phyloP scores from a whole-genome alignment of 345 rosid genomes.

The Moricandia arvensis region DNA sequence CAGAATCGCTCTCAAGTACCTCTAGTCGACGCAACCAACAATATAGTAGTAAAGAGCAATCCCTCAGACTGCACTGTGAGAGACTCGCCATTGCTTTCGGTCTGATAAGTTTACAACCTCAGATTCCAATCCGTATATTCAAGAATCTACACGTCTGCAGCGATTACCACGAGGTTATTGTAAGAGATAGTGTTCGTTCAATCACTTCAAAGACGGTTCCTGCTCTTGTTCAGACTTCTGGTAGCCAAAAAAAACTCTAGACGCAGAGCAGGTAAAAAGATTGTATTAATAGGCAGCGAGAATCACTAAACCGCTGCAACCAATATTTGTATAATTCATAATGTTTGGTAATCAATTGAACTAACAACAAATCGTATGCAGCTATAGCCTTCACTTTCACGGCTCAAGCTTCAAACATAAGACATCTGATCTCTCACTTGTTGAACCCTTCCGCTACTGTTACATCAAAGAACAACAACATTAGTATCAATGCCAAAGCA shows the following conservation, averaged over 20 bases:
- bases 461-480: conserved; percentile 18
- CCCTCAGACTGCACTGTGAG: conserved; percentile 67
- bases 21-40: conserved; percentile 44
- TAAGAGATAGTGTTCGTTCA: conserved; percentile 72
- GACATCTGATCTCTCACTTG: conserved; percentile 13
- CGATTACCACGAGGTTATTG: conserved; percentile 73
- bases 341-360: conserved; percentile 22
- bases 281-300: background rate
- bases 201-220: conserved; percentile 68
- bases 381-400: conserved; percentile 9
- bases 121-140: conserved; percentile 59
- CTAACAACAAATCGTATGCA: conserved; percentile 21
- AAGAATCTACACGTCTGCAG: conserved; percentile 79
- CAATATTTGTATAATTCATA: conserved; percentile 19
- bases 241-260: conserved; percentile 33
- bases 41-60: conserved; percentile 46
- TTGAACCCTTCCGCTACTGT: conserved; percentile 31
- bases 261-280: background rate
- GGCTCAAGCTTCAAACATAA: conserved; percentile 14
- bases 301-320: conserved; percentile 12
- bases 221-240: conserved; percentile 83
- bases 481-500: conserved; percentile 5
- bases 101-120: conserved; percentile 57
- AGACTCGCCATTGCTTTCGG: conserved; percentile 83
- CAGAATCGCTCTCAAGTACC: conserved; percentile 60